Base-by-base conservation (phyloP, 257 asterid genomes). In the Solanum bulbocastanum region DNA sequence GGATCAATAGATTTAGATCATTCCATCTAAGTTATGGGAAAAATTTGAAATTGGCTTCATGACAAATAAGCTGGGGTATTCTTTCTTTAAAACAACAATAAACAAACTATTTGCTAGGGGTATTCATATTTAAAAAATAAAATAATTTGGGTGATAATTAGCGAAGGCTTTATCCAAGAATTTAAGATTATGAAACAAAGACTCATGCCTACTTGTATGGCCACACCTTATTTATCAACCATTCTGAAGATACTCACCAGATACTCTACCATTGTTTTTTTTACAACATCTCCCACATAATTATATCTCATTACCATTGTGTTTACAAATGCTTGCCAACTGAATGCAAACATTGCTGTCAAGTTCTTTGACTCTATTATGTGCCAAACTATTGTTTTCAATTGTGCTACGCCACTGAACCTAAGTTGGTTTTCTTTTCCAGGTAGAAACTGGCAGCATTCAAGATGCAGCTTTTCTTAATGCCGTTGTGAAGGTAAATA, bases 401-500 rank as follows among this genome's bases (percentile, higher is more conserved):
- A 76, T n/a, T n/a, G 82, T n/a, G 27, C 60, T 27, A 42, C 8
- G 3, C 14, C 62, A 25, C 84, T 78, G 37, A 27, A 56, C 66
- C 44, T 87, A 58, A 83, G 42, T 62, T 84, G 60, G 52, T 27
- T 36, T 22, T 44, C 23, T 85, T 89, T 93, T 86, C 85, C 95
- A 94, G 98, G 93, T 92, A 89, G 97, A 94, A 86, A 88, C 96
- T 25, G 87, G 94, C 82, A 91, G 91, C 90, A 91, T 96, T 89
- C 98, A 94, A 60, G 92, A 95, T 89, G 94, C 98, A 30, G 89
- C 94, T 89, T 94, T 93, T 90, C 96, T 96, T 60, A 95, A 92
- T 88, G 98, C 98, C 75, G 99, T 96, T 87, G 99, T 95, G 27
- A 96, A 96, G 99, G 99, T 96, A 88, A 73, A 30, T 73, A 40